Evolutionary conservation across 2,329 filamentous ascomycete genomes (phyloP), one percentile per base, ranked within the genome.

Genomic region (Colletotrichum scovillei): DNA sequence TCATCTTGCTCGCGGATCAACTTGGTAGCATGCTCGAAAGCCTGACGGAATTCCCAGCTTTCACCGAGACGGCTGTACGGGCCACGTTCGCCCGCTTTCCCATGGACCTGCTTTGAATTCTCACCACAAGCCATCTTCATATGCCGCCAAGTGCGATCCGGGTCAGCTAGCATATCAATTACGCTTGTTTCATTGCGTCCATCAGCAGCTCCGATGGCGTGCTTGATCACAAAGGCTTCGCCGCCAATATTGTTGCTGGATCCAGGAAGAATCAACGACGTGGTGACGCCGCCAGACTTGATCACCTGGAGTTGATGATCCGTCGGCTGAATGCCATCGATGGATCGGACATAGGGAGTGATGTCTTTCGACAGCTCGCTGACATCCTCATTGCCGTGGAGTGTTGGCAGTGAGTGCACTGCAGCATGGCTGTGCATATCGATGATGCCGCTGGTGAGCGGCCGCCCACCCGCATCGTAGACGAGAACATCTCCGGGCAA

Each of bases 91-190:
- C 89, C 90, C 5, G 82, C 78, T 56, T 84, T 84, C 5, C 91
- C 91, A 74, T 93, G 92, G 0, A 90, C 83, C 1, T 86, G 82
- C 82, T 93, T 93, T 1, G 92, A 84, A 76, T 94, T 94, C 81
- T 94, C 92, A 32, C 92, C 92, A 75, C 92, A 94, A 0, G 92
- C 92, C 92, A 94, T 94, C 83, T 94, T 94, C 86, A 94, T 92
- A 79, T 92, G 93, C 12, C 92, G 86, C 89, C 91, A 92, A 69
- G 84, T 89, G 19, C 86, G 85, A 49, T 92, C 91, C 0, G 91
- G 91, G 64, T 93, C 90, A 1, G 92, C 92, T 6, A 93, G 84
- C 84, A 93, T 86, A 76, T 92, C 89, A 26, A 85, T 81, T 2
- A 89, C 90, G 67, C 91, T 92, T 38, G 91, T 88, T 79, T 93